These are phyloP conservation scores for Xylaria palmicola DNA, from an alignment of 495 filamentous ascomycete genomes.

Conservation along the genomic window DNA sequence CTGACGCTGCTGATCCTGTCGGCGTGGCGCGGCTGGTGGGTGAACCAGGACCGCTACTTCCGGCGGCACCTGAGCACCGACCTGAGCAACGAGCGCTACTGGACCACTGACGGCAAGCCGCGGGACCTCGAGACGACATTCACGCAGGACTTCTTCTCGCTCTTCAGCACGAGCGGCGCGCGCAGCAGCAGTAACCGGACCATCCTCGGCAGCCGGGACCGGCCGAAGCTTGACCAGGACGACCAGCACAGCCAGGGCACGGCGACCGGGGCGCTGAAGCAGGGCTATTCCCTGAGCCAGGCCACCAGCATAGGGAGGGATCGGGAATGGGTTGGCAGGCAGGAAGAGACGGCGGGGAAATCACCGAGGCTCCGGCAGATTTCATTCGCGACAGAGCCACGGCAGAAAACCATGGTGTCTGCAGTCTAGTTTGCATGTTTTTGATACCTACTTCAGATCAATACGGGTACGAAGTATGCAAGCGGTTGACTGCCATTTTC, in stretches of 20 bases:
- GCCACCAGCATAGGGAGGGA: constrained; percentile 12
- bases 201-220: constrained; percentile 19
- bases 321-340: constrained; percentile 9
- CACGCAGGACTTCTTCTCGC: constrained; percentile 34
- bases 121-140: constrained; percentile 33
- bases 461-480: too few relatives aligned
- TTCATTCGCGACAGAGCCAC: constrained; percentile 22
- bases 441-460: too few relatives aligned
- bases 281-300: constrained; percentile 6
- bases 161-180: constrained; percentile 26
- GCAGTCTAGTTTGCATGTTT: constrained; percentile 18
- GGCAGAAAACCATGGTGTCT: constrained; percentile 13
- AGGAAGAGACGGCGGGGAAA: constrained; percentile 22
- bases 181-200: constrained; percentile 22
- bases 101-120: constrained; percentile 32
- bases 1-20: constrained; percentile 32
- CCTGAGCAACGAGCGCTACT: constrained; percentile 35
- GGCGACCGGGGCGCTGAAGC: constrained; percentile 14
- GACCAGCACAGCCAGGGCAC: constrained; percentile 3
- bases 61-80: constrained; percentile 33
- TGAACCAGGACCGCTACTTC: constrained; percentile 35
- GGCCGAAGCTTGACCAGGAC: constrained; percentile 1
- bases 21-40: constrained; percentile 37
- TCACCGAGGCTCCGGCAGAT: constrained; percentile 21
- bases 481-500: too few relatives aligned